Conservation (phyloP, 208 protist genomes). For the Crithidia thermophila region DNA sequence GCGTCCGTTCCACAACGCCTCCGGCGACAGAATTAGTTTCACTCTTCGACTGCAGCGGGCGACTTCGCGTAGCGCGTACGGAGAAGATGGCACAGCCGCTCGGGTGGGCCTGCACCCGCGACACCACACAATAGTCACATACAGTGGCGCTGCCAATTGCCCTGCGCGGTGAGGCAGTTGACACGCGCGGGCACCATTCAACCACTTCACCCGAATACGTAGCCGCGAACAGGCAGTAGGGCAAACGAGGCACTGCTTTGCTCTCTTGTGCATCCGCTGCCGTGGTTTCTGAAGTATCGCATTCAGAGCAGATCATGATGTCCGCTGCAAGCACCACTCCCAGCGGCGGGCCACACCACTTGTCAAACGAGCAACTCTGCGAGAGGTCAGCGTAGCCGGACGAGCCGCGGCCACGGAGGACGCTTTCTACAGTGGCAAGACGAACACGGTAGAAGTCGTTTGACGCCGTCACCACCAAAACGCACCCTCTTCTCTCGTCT, state of each 20-base stretch:
- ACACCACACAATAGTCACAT: slow-evolving; percentile 1
- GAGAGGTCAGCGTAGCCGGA: not conserved
- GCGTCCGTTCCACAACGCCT: not conserved
- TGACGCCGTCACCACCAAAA: slow-evolving; percentile 19
- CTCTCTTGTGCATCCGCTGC: too few relatives aligned
- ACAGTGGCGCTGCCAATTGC: not conserved
- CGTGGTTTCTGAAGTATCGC: not conserved
- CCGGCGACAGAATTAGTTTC: not conserved
- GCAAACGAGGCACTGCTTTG: not conserved
- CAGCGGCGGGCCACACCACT: slow-evolving; percentile 29
- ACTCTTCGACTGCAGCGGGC: not conserved
- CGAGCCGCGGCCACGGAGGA: not conserved
- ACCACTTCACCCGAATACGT: slow-evolving; percentile 65
- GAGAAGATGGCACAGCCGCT: slow-evolving; percentile 74
- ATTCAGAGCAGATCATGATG: slow-evolving; percentile 11
- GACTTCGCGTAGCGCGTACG: slow-evolving; percentile 24
- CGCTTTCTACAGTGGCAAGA: not conserved
- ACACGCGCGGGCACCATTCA: slow-evolving; percentile 29
- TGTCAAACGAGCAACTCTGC: not conserved
- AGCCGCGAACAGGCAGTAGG: slow-evolving; percentile 41
- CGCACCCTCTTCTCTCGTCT: slow-evolving; percentile 6
- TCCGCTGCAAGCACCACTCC: slow-evolving; percentile 58
- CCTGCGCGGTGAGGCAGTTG: not conserved
- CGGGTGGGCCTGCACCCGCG: slow-evolving; percentile 44
- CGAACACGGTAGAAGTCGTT: slow-evolving; percentile 15